A percentile compares a stretch with the other conserved stretches of the same genome.
These are phyloP conservation scores for Aspergillus sp. DNA, from an alignment of 2,329 filamentous ascomycete species.

Conservation along the genomic window DNA sequence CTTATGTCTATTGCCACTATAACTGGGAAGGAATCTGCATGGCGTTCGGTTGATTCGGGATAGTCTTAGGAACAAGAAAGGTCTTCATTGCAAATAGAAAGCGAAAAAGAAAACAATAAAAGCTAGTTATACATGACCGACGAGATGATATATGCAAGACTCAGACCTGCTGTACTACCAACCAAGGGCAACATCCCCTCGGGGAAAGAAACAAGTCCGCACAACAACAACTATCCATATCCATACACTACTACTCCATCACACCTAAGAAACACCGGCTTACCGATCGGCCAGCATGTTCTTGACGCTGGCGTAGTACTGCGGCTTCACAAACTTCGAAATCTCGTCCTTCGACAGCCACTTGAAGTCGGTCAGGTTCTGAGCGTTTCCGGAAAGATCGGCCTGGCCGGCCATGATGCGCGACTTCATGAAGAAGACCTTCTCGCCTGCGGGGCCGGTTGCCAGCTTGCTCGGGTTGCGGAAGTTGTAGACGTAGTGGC, in stretches of 20 bases:
- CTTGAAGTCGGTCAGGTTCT: conserved; percentile 78
- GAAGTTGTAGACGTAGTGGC: conserved; percentile 68
- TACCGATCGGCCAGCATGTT: conserved; percentile 84
- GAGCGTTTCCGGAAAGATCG: conserved; percentile 69
- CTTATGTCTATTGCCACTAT: conserved; percentile 1
- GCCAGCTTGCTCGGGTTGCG: conserved; percentile 49
- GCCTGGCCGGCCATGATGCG: conserved; percentile 97
- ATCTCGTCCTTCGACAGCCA: conserved; percentile 94
- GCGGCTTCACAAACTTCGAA: conserved; percentile 61
- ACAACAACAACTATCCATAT: not conserved
- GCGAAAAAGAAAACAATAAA: conserved; percentile 23
- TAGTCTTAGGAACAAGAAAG: not conserved
- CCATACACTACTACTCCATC: not conserved
- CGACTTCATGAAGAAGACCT: conserved; percentile 94
- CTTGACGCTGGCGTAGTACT: conserved; percentile 74
- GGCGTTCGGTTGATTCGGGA: conserved; percentile 12
- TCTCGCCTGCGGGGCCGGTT: conserved; percentile 62
- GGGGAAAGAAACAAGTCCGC: not conserved
- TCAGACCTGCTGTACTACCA: conserved; percentile 8
- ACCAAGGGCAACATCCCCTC: not conserved
- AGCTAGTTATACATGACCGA: conserved; percentile 45
- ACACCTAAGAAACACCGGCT: not conserved
- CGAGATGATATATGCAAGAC: conserved; percentile 41
- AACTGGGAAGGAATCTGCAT: conserved; percentile 4
- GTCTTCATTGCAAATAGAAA: conserved; percentile 11